Base-by-base conservation (phyloP, 345 rosid genomes). In the Mercurialis annua region DNA sequence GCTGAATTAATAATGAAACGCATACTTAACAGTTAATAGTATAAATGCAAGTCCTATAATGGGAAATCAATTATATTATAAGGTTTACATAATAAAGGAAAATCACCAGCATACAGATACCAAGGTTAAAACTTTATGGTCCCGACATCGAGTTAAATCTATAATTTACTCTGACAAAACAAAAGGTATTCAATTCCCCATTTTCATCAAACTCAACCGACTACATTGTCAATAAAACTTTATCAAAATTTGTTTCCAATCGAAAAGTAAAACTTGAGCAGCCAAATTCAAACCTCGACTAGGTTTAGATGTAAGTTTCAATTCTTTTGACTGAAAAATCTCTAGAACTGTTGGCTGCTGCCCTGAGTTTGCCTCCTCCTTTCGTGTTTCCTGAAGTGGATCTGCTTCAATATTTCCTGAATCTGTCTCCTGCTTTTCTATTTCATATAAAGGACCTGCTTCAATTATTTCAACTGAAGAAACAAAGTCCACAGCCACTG, bases 211-310 rank as follows among this genome's bases (percentile, higher is more conserved):
- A 61, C 9, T 14, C 15, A 2, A n/a, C 5, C 17, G 8, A 53
- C 33, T 43, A 26, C 30, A 42, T 2, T 44, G 48, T 42, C 33
- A 26, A 38, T 40, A n/a, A n/a, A n/a, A n/a, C n/a, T n/a, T n/a
- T n/a, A n/a, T n/a, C n/a, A n/a, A n/a, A n/a, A n/a, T n/a, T n/a
- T n/a, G n/a, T n/a, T n/a, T 59, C 26, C 65, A 42, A 61, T 31
- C 21, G 49, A 17, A 65, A 59, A 53, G 6, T 10, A 56, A 2
- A 53, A 67, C 1, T 40, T 38, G 29, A 68, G 33, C 21, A 40
- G 31, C 14, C 27, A 38, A 71, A 44, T 57, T 73, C 82, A 74
- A 62, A 90, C 96, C 83, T 68, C 46, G 65, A 68, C 5, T 79
- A 67, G 77, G 61, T 30, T 67, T 65, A 64, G 90, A 77, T 47